Evolutionary conservation across 805 yeast genomes (phyloP), one percentile per base, ranked within the genome.

Genomic region (Lipomyces spencermartinsiae): DNA sequence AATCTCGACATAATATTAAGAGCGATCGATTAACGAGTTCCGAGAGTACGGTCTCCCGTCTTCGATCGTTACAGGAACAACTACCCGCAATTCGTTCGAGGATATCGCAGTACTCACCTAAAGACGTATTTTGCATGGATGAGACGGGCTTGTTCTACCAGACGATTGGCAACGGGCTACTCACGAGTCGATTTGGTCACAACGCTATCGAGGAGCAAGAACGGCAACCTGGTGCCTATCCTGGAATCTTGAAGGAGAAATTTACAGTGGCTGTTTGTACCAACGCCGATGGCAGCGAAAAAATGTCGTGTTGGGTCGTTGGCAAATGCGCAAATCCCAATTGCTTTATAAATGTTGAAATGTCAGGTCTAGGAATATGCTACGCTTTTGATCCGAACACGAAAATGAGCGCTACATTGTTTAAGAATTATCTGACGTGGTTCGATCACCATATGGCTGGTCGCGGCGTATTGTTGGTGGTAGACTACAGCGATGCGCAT

Each of bases 201-300:
- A 33, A 19, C 7, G 29, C 35, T n/a, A 29, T 25, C 19, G 58
- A 39, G 22, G 55, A 16, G n/a, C 37, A 37, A 16, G 49, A 25
- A n/a, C 16, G 16, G 29, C 39, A 29, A 14, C 29, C n/a, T 14
- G 39, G 39, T 2, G 34, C 33, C 29, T 61, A 22, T 34, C 61
- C 65, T 10, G 67, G 49, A 5, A 58, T 53, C 8, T 31, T 49
- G 6, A 63, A 64, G 19, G 70, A 69, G 22, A 55, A 55, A 16
- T 33, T 68, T 29, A 64, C 71, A 5, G 22, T 69, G 19, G 25
- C 66, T 16, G 59, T 60, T 5, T 63, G 70, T 49, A 37, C 60
- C 39, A 69, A 69, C 31, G 62, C 71, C 25, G 71, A 68, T 54
- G 72, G 71, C 7, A 39, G 62, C 19, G 68, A 68, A 19, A 68